These are phyloP conservation scores for Ligustrum vulgare DNA, from an alignment of 257 asterid genomes.

Conservation along the genomic window DNA sequence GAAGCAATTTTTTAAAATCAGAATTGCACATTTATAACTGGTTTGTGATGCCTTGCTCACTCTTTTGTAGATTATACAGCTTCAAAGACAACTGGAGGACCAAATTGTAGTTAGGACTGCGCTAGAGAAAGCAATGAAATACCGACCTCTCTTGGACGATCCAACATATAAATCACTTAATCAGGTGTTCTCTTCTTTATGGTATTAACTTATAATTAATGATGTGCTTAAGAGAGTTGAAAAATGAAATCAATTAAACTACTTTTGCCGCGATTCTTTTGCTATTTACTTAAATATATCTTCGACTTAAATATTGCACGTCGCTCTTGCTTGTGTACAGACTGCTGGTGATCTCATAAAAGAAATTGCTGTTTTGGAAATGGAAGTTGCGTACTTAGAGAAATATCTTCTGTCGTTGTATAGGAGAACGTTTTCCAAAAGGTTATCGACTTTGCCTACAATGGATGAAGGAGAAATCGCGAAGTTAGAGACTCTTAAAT, in stretches of 20 bases:
- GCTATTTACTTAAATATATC: background rate
- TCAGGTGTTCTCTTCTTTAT: conserved; percentile 39
- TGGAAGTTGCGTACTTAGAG: conserved; percentile 67
- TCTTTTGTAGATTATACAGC: conserved; percentile 49
- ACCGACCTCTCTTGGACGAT: conserved; percentile 48
- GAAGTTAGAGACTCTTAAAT: conserved; percentile 22
- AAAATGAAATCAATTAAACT: background rate
- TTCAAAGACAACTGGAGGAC: conserved; percentile 55
- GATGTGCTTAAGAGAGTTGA: background rate
- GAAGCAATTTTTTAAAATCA: too few species aligned
- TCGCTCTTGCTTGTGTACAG: conserved; percentile 33
- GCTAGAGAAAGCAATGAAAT: conserved; percentile 52
- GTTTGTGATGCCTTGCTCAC: background rate
- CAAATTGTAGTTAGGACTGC: conserved; percentile 51
- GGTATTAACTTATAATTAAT: background rate
- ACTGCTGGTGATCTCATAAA: conserved; percentile 70
- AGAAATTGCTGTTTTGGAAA: conserved; percentile 71
- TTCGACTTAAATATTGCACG: background rate
- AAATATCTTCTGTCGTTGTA: conserved; percentile 79
- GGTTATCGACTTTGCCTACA: conserved; percentile 32
- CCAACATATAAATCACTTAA: conserved; percentile 46
- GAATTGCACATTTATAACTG: too few species aligned
- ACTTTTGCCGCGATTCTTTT: background rate
- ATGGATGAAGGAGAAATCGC: conserved; percentile 25
- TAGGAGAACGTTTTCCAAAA: conserved; percentile 46